Conservation (phyloP, 148 eudicot species). For the Chenopodium album region DNA sequence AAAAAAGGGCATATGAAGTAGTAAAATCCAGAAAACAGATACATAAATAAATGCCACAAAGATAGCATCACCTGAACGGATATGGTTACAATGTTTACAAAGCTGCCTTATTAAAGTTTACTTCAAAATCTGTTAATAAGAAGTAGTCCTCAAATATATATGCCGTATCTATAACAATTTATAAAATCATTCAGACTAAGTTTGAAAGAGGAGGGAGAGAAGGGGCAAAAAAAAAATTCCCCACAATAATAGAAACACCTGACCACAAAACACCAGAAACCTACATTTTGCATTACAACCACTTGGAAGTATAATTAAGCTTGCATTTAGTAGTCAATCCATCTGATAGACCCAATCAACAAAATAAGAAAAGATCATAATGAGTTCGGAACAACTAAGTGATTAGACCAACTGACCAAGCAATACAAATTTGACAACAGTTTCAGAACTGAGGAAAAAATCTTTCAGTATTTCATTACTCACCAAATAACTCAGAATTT, state of each 20-base stretch:
- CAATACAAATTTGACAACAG: neutral
- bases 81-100: neutral
- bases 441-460: neutral
- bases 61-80: neutral
- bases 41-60: neutral
- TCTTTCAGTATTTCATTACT: constrained; percentile 5
- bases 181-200: neutral
- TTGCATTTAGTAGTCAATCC: neutral
- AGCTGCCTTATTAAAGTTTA: neutral
- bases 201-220: neutral
- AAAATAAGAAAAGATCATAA: too few species aligned
- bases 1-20: neutral
- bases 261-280: neutral
- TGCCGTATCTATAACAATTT: too few species aligned
- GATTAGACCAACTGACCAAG: neutral
- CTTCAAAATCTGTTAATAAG: neutral
- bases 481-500: neutral
- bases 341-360: neutral
- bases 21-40: neutral
- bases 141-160: neutral
- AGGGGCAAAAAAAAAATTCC: too few species aligned
- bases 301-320: neutral
- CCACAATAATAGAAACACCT: neutral
- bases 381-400: neutral
- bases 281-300: neutral